phyloP scores from a whole-genome alignment of 305 asterid species.

The Fraxinus paxiana region DNA sequence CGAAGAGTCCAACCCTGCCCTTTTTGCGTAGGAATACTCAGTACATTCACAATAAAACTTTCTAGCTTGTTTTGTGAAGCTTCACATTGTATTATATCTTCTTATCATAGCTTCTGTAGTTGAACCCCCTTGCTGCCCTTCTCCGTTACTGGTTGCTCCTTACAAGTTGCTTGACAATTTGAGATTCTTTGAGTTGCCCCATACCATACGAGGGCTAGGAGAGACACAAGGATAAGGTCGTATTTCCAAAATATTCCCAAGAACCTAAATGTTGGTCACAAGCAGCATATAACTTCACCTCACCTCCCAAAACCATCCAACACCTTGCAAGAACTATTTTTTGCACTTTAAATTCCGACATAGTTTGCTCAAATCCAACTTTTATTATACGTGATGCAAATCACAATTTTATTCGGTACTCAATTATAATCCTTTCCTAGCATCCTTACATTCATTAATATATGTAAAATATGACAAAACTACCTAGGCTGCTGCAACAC shows the following conservation, averaged over 20 bases:
- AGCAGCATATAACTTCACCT: background rate
- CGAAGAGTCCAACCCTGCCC: background rate
- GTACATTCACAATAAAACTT: background rate
- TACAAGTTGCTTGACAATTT: background rate
- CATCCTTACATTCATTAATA: constrained; percentile 31
- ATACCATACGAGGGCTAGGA: background rate
- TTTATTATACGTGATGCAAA: background rate
- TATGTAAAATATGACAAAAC: background rate
- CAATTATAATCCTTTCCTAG: background rate
- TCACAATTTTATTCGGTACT: background rate
- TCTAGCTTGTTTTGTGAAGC: background rate
- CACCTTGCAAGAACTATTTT: background rate
- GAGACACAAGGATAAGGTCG: background rate
- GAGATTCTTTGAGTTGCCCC: background rate
- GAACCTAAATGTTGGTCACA: background rate
- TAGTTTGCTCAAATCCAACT: background rate
- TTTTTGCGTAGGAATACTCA: background rate
- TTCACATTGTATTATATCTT: background rate
- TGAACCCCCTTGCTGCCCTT: background rate
- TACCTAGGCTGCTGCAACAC: constrained; percentile 58
- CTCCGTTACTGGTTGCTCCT: background rate
- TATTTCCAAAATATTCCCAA: background rate
- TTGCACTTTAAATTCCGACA: background rate
- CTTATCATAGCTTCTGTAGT: background rate
- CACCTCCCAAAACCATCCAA: background rate